Percentiles rank a stretch among this genome's conserved stretches.
These are phyloP conservation scores for Wickerhamiella kazuoi DNA, from an alignment of 805 yeast genomes.

Conservation along the genomic window DNA sequence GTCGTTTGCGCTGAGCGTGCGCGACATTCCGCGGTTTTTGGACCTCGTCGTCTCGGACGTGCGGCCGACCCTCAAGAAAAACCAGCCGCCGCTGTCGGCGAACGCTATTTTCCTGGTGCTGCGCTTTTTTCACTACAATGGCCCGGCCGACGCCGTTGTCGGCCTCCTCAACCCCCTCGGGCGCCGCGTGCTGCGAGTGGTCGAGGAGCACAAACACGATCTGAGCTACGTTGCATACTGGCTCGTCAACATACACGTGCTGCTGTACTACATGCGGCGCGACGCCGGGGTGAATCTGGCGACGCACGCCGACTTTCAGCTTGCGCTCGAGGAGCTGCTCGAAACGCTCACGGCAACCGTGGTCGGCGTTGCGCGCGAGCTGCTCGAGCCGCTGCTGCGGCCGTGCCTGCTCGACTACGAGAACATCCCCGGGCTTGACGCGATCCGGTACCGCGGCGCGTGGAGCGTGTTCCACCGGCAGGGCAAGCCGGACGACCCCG, in stretches of 20 bases:
- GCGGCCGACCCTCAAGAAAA: conserved; percentile 21
- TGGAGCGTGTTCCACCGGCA: conserved; percentile 43
- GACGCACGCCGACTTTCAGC: conserved; percentile 13
- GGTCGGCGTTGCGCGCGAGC: conserved; percentile 5
- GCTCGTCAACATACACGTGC: conserved; percentile 63
- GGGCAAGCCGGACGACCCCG: conserved; percentile 31
- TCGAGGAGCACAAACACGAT: conserved; percentile 22
- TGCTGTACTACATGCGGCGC: conserved; percentile 58
- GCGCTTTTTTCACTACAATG: conserved; percentile 24
- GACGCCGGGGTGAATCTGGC: conserved; percentile 31
- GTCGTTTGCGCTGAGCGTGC: conserved; percentile 23
- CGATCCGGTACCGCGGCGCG: conserved; percentile 57
- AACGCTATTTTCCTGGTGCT: conserved; percentile 25
- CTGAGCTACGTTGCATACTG: conserved; percentile 50
- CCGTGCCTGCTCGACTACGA: conserved; percentile 39
- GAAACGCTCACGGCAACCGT: conserved; percentile 4
- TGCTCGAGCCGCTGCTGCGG: conserved; percentile 11
- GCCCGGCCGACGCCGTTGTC: conserved; percentile 18
- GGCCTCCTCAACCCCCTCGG: conserved; percentile 19
- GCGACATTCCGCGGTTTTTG: conserved; percentile 22
- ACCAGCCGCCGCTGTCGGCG: conserved; percentile 26
- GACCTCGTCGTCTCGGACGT: conserved; percentile 22
- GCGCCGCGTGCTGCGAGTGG: conserved; percentile 19
- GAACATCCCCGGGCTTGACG: conserved; percentile 66
- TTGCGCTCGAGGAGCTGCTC: conserved; percentile 6